Evolutionary conservation across 257 asterid species (phyloP), one percentile per base, ranked within the genome.

Genomic region (Penstemon barbatus): DNA sequence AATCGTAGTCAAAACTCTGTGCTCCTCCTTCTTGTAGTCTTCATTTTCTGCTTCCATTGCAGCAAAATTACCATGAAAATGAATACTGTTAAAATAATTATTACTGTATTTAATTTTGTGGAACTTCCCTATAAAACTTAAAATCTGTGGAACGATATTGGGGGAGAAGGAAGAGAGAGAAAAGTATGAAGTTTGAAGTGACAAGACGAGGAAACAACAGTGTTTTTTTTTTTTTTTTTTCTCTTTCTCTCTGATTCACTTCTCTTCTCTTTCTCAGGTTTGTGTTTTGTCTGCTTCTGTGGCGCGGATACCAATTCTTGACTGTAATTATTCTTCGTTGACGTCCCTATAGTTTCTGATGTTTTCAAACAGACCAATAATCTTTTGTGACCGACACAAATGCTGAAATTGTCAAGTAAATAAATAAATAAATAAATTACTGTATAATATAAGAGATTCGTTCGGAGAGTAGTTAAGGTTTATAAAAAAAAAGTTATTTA

Each of bases 21-120:
- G 86, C 81, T 86, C 97, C 71, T 75, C 79, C 70, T 79, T 87
- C 83, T 74, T 82, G 86, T 79, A 84, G n/a, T 71, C 85, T 7
- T 74, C 84, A 71, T 56, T 81, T 66, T 74, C 77, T 6, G 80
- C 72, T 84, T 79, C 96, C 95, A 85, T 88, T 68, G 67, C 41
- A 46, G 56, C 48, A 43, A 55, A 55, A 43, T 39, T 10, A 51
- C 64, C 19, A 53, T 18, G 59, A 43, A 58, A 50, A 57, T 11
- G 7, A 56, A 25, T 25, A 25, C n/a, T 19, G 41, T 9, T 5
- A 51, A 57, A 58, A 41, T 7, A 25, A 25, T 25, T 0, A 25
- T 1, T 25, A 25, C 33, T 25, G 33, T 25, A 25, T 25, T 25
- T 25, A 25, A 25, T 25, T 25, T 25, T 25, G 33, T 25, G 33